Evolutionary conservation across 352 stramenopile species (phyloP).

Genomic region (Phytophthora sansomeana): DNA sequence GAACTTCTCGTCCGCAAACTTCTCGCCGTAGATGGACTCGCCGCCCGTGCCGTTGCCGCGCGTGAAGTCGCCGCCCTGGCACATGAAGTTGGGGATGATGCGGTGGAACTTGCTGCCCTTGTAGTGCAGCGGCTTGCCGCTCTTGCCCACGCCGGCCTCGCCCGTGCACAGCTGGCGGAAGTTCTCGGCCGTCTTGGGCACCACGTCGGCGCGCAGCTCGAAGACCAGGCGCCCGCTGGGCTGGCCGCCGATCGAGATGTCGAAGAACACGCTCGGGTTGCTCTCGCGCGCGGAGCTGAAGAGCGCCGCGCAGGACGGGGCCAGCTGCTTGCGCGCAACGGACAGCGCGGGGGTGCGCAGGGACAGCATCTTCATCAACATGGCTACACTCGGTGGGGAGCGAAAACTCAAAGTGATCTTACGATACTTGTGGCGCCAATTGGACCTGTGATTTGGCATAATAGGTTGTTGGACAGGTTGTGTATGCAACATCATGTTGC

Average conservation of each 20-base stretch:
- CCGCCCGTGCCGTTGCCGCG: slow-evolving; percentile 87
- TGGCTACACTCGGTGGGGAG: neutral
- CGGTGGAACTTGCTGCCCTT: slow-evolving; percentile 93
- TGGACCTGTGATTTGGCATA: neutral
- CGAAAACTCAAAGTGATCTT: neutral
- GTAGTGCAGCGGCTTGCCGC: slow-evolving; percentile 86
- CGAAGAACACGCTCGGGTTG: slow-evolving; percentile 97
- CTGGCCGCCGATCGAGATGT: slow-evolving; percentile 95
- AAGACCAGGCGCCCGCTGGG: slow-evolving; percentile 86
- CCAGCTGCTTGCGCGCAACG: slow-evolving; percentile 36
- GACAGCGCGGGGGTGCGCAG: slow-evolving; percentile 19
- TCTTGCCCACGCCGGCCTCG: slow-evolving; percentile 92
- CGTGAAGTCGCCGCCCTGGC: slow-evolving; percentile 98
- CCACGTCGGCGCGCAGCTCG: slow-evolving; percentile 95
- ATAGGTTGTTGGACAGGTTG: neutral
- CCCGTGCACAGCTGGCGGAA: slow-evolving; percentile 98
- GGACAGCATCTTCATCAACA: slow-evolving; percentile 46
- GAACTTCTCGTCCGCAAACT: slow-evolving; percentile 98
- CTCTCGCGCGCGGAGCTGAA: slow-evolving; percentile 71
- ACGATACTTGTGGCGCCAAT: slow-evolving; percentile 20
- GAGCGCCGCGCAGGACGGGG: slow-evolving; percentile 29
- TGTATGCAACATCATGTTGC: neutral
- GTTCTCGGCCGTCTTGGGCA: slow-evolving; percentile 99
- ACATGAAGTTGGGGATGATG: slow-evolving; percentile 95
- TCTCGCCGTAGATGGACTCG: slow-evolving; percentile 95